These are phyloP conservation scores for Colletotrichum somersetense DNA, from an alignment of 2,329 filamentous ascomycete genomes.

Conservation along the genomic window DNA sequence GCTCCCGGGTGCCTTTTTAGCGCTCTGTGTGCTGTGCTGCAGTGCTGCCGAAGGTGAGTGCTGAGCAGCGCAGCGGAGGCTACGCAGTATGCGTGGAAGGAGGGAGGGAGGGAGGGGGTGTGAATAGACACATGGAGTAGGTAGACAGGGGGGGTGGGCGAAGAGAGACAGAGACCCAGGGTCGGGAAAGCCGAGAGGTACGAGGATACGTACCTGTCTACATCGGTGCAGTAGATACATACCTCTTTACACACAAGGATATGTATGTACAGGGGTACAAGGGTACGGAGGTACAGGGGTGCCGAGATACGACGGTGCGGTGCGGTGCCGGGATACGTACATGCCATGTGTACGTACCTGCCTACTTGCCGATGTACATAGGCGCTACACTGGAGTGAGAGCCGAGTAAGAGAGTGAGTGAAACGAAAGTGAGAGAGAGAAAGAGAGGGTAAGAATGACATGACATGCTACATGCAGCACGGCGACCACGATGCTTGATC, in stretches of 20 bases:
- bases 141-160: not conserved
- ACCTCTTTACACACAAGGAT: not conserved
- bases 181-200: conserved; percentile 34
- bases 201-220: not conserved
- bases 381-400: no score
- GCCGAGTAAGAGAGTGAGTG: not conserved
- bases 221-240: no score
- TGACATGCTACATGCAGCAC: no score
- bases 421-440: not conserved
- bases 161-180: not conserved
- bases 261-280: not conserved
- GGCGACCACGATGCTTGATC: not conserved
- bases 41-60: not conserved
- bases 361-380: no score
- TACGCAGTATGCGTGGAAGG: not conserved
- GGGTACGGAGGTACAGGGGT: not conserved
- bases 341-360: no score
- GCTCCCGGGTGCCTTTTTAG: conserved; percentile 14
- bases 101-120: no score
- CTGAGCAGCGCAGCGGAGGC: not conserved
- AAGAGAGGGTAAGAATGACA: not conserved
- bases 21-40: conserved; percentile 2
- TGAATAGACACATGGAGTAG: no score
- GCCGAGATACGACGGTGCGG: not conserved
- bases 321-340: no score